Evolutionary conservation across 2,329 filamentous ascomycete species (phyloP).

Genomic region (Cryphonectria nitschkei): DNA sequence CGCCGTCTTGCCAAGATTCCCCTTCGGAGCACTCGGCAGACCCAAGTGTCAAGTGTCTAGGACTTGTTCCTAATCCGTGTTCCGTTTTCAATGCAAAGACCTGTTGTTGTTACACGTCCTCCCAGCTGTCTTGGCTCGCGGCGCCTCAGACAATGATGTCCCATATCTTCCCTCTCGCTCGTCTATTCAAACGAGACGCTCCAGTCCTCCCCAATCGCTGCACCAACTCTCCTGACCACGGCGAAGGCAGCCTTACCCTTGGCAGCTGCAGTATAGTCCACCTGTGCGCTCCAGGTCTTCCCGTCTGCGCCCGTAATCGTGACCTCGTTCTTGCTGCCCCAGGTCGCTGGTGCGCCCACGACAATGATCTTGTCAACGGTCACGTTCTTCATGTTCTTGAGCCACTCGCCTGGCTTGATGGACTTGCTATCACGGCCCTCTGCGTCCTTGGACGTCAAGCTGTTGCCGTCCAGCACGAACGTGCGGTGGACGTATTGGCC

Average conservation of each 20-base stretch:
- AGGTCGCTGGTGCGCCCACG: slow-evolving; percentile 74
- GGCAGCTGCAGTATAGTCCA: slow-evolving; percentile 60
- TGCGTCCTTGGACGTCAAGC: slow-evolving; percentile 72
- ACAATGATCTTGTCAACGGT: slow-evolving; percentile 82
- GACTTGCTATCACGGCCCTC: slow-evolving; percentile 57
- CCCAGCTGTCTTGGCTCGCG: neutral
- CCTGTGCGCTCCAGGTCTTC: slow-evolving; percentile 58
- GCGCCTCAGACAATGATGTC: neutral
- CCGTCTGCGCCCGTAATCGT: slow-evolving; percentile 55
- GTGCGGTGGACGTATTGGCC: slow-evolving; percentile 87
- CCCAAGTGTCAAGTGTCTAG: slow-evolving; percentile 10
- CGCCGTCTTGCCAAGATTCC: neutral
- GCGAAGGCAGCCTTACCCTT: slow-evolving; percentile 55
- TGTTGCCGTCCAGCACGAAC: slow-evolving; percentile 68
- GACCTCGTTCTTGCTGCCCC: slow-evolving; percentile 67
- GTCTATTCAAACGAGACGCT: slow-evolving; percentile 43
- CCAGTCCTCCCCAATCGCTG: slow-evolving; percentile 59
- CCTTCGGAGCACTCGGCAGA: neutral
- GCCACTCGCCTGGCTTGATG: slow-evolving; percentile 70
- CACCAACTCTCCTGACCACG: slow-evolving; percentile 55
- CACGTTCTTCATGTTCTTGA: slow-evolving; percentile 79
- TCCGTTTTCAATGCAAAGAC: neutral
- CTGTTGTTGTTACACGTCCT: slow-evolving; percentile 7
- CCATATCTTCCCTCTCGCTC: neutral
- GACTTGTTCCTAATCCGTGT: slow-evolving; percentile 4